Conservation (phyloP, 116 monocot species). For the Phalaenopsis hybrid region DNA sequence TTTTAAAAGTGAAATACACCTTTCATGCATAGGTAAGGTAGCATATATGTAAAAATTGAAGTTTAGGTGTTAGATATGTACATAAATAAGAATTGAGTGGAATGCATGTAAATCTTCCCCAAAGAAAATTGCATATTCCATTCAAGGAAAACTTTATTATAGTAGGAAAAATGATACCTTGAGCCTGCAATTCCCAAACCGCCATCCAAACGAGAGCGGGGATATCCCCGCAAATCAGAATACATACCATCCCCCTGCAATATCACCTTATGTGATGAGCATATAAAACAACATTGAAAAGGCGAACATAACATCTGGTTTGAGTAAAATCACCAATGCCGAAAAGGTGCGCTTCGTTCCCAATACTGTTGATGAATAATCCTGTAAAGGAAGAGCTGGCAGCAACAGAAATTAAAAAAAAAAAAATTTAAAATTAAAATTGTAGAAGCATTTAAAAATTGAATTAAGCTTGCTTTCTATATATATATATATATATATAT, state of each 20-base stretch:
- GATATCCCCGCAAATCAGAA: slow-evolving; percentile 7
- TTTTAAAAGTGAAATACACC: too few relatives aligned
- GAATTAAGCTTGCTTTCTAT: too few relatives aligned
- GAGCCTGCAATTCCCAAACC: slow-evolving; percentile 3
- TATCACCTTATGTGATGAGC: background rate
- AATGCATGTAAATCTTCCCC: too few relatives aligned
- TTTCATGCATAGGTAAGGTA: too few relatives aligned
- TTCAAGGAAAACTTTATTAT: background rate
- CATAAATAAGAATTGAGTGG: too few relatives aligned
- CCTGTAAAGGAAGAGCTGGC: background rate
- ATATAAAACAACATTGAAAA: background rate
- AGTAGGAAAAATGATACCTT: background rate
- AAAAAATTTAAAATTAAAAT: too few relatives aligned
- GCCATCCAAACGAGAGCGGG: background rate
- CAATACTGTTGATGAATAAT: background rate
- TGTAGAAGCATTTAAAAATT: too few relatives aligned
- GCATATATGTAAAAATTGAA: too few relatives aligned
- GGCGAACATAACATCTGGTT: background rate
- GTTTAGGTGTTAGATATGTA: too few relatives aligned
- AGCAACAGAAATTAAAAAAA: background rate
- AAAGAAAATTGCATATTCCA: too few relatives aligned
- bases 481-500: too few relatives aligned
- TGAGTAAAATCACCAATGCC: slow-evolving; percentile 6
- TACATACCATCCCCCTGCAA: background rate
- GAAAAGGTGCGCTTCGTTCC: background rate